Conservation (phyloP, 2,329 filamentous ascomycete species). For the Sarocladium oryzae region DNA sequence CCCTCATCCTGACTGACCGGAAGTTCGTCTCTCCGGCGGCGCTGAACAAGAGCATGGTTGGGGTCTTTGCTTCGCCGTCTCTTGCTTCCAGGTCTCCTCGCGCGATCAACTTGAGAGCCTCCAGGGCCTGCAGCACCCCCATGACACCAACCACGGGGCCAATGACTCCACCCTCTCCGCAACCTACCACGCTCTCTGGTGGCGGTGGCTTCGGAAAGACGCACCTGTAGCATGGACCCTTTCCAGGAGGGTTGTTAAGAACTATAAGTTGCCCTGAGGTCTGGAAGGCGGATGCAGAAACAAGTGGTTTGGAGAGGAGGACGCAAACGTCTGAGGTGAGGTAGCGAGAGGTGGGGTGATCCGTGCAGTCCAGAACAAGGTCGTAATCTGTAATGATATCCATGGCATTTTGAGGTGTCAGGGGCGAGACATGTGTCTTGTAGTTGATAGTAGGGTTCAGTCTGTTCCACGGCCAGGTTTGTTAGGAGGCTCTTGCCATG, state of each 20-base stretch:
- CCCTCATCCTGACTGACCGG: slow-evolving; percentile 67
- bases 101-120: slow-evolving; percentile 78
- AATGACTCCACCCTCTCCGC: slow-evolving; percentile 86
- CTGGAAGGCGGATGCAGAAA: slow-evolving; percentile 84
- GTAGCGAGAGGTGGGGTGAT: slow-evolving; percentile 86
- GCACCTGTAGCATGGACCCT: slow-evolving; percentile 85
- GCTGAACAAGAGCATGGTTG: slow-evolving; percentile 36
- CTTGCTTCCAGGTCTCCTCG: slow-evolving; percentile 22
- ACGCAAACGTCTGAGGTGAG: slow-evolving; percentile 88
- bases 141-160: slow-evolving; percentile 90
- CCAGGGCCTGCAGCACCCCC: slow-evolving; percentile 86
- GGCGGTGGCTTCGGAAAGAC: slow-evolving; percentile 86
- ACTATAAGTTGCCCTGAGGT: slow-evolving; percentile 87
- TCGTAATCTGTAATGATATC: slow-evolving; percentile 66
- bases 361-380: slow-evolving; percentile 87
- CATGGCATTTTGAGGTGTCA: slow-evolving; percentile 63
- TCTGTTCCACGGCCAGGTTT: slow-evolving; percentile 29
- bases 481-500: no score
- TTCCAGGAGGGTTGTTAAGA: slow-evolving; percentile 72
- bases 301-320: slow-evolving; percentile 67
- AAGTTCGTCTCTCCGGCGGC: slow-evolving; percentile 45
- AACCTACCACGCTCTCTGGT: slow-evolving; percentile 73
- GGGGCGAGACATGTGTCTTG: slow-evolving; percentile 53
- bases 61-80: slow-evolving; percentile 18
- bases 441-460: slow-evolving; percentile 69